Evolutionary conservation across 2,329 filamentous ascomycete species (phyloP).

Genomic region (Monosporascus sp.): DNA sequence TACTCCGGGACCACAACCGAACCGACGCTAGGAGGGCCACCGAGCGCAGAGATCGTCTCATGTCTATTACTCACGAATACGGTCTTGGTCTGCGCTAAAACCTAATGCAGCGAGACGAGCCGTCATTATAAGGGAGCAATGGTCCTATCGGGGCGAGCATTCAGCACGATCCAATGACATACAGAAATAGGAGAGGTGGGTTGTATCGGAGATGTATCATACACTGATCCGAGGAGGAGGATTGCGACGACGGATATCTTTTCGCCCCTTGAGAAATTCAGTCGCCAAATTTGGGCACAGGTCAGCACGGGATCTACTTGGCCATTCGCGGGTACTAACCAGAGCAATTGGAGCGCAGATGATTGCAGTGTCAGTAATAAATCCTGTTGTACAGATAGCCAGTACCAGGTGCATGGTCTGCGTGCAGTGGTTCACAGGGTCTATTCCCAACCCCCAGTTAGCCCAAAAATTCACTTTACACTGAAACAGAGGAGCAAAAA

Average conservation of each 20-base stretch:
- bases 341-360: conserved; percentile 14
- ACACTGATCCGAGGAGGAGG: conserved; percentile 9
- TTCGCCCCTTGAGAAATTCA: conserved; percentile 2
- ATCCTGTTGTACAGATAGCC: conserved; percentile 11
- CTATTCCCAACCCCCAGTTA: conserved; percentile 9
- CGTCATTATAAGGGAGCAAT: conserved; percentile 1
- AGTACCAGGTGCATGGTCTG: conserved; percentile 3
- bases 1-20: conserved; percentile 8
- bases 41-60: background rate
- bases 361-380: conserved; percentile 11
- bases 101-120: background rate
- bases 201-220: background rate
- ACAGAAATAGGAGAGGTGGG: background rate
- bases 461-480: conserved; percentile 9
- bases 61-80: background rate
- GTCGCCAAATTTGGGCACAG: conserved; percentile 3
- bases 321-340: conserved; percentile 3
- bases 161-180: background rate
- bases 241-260: conserved; percentile 4
- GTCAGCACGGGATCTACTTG: background rate
- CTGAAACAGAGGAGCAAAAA: conserved; percentile 13
- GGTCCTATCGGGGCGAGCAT: background rate
- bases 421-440: conserved; percentile 4
- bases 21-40: background rate
- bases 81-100: background rate